Evolutionary conservation across 73 alveolate species (phyloP).

Genomic region (Symbiodinium natans): DNA sequence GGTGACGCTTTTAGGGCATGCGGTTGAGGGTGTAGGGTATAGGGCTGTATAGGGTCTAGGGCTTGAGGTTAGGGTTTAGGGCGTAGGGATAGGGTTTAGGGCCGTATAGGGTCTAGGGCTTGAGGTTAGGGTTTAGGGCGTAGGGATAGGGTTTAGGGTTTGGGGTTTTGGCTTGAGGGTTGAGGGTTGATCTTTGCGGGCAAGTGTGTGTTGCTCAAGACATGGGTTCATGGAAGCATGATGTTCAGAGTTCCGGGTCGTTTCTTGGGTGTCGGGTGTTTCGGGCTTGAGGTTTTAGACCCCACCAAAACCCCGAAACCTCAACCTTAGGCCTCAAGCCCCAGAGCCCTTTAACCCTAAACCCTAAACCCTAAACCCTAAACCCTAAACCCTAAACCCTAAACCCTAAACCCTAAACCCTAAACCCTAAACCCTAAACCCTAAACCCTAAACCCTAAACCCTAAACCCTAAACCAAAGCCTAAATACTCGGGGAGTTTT

Average conservation of each 20-base stretch:
- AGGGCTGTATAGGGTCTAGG: no score
- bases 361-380: not conserved
- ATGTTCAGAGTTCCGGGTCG: no score
- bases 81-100: not conserved
- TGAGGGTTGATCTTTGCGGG: no score
- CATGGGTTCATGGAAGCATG: no score
- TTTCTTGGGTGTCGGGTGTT: no score
- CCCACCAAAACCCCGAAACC: not conserved
- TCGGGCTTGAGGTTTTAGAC: no score
- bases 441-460: not conserved
- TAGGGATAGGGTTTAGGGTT: no score
- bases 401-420: not conserved
- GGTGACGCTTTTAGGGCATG: not conserved
- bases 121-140: not conserved
- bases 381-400: not conserved
- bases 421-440: not conserved
- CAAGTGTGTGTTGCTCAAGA: no score
- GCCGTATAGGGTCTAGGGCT: not conserved
- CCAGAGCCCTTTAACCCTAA: not conserved
- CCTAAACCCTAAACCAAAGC: not conserved
- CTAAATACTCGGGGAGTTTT: no score
- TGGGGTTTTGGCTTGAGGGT: no score
- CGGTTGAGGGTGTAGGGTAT: not conserved
- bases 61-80: not conserved
- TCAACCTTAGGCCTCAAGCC: not conserved